Base-by-base conservation (phyloP, 2,329 filamentous ascomycete species). In the Talaromyces sp. region DNA sequence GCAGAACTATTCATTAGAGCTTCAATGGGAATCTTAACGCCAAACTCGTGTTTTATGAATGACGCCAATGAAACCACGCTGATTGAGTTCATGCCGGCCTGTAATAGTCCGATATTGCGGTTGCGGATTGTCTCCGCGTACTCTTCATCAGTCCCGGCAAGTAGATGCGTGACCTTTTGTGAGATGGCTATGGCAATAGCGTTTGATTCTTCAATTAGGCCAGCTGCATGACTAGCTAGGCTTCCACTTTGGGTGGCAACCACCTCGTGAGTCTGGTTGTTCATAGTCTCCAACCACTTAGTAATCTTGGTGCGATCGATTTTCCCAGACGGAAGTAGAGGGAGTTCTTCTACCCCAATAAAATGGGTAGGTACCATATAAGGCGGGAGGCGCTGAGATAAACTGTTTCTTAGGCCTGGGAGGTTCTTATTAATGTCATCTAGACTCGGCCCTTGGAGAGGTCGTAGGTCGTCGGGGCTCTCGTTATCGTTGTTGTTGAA, bases 381-480 rank as follows among this genome's bases (percentile, higher is more conserved):
- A 7, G 36, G 16, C 10, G 57, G 57, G 2, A 60, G 50, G 91
- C 92, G 96, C 56, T 82, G 53, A 7, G 16, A 23, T 23, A 36
- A 23, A 23, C 9, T 33, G n/a, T 16, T 56, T 33, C n/a, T 33
- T n/a, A 56, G 23, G 14, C 30, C 23, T 34, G n/a, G 53, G 4
- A 36, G 53, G 23, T 14, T 23, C 18, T 56, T 40, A 5, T 23
- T 10, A 9, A 56, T 40, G 31, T 18, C 53, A 16, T 56, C 53
- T 56, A 56, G 33, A n/a, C 33, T 56, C 10, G 33, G 30, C 14
- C 53, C 30, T 56, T 23, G 2, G 18, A 36, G 31, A 42, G 9
- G 31, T 27, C n/a, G 34, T 10, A 56, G 6, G 16, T 27, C 31
- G 12, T 36, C 34, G 34, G 34, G 2, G 5, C 4, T 36, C 16